These are phyloP conservation scores for Cylindrotheca closterium DNA, from an alignment of 108 stramenopile species.

Conservation along the genomic window DNA sequence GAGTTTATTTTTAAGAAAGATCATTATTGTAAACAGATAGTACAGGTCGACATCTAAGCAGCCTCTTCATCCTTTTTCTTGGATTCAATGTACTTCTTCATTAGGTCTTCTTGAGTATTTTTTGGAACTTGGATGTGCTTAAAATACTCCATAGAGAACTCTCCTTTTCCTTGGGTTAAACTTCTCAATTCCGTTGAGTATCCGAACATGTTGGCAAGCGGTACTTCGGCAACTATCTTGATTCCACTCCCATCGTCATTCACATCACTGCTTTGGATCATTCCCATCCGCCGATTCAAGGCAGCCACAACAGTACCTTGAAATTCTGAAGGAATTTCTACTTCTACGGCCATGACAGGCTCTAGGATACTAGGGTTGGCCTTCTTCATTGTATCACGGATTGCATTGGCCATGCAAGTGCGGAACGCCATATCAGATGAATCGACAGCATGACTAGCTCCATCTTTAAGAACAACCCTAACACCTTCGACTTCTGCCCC, in stretches of 20 bases:
- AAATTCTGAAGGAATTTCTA: constrained; percentile 94
- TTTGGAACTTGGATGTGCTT: constrained; percentile 85
- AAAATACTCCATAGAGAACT: constrained; percentile 98
- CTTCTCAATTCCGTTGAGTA: constrained; percentile 95
- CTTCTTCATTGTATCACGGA: constrained; percentile 88
- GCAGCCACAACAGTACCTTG: constrained; percentile 95
- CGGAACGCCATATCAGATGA: constrained; percentile 98
- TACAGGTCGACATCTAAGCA: too few relatives aligned
- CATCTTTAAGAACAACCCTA: constrained; percentile 92
- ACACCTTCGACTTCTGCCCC: constrained; percentile 93
- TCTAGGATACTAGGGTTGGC: constrained; percentile 90
- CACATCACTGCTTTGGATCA: constrained; percentile 91
- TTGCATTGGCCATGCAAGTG: constrained; percentile 89
- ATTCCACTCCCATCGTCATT: constrained; percentile 91
- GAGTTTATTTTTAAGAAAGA: too few relatives aligned
- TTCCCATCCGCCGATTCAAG: constrained; percentile 91
- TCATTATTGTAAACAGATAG: too few relatives aligned
- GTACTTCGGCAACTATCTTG: constrained; percentile 89
- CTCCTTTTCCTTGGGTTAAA: constrained; percentile 97
- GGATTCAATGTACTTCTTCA: constrained; percentile 82
- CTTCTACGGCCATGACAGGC: constrained; percentile 95
- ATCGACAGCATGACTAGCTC: constrained; percentile 95
- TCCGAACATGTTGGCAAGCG: constrained; percentile 95
- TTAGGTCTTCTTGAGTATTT: constrained; percentile 84
- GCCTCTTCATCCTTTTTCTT: constrained; percentile 56